These are phyloP conservation scores for Grosmannia huntii DNA, from an alignment of 2,329 filamentous ascomycete genomes.

Conservation along the genomic window DNA sequence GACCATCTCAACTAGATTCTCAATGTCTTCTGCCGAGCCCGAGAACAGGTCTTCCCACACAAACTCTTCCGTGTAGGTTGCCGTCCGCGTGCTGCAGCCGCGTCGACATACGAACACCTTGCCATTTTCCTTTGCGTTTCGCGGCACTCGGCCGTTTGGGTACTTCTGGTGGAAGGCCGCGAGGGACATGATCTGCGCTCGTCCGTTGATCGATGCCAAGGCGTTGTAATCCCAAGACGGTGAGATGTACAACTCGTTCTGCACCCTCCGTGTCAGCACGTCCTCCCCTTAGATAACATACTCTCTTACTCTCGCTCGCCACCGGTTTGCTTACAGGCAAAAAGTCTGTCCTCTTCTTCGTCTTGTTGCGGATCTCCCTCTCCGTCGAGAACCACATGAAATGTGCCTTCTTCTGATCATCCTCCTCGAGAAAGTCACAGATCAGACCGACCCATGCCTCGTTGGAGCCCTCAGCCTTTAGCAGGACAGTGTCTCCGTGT, in stretches of 20 bases:
- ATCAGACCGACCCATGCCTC: constrained; percentile 91
- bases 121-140: constrained; percentile 59
- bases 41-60: constrained; percentile 76
- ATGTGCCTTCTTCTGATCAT: constrained; percentile 63
- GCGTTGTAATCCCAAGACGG: constrained; percentile 79
- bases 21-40: constrained; percentile 52
- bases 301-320: background rate
- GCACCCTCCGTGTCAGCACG: background rate
- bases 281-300: background rate
- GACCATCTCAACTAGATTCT: constrained; percentile 52
- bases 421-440: constrained; percentile 62
- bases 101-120: constrained; percentile 84
- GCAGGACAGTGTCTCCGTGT: constrained; percentile 70
- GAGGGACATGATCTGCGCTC: constrained; percentile 66
- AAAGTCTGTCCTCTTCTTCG: constrained; percentile 71
- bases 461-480: constrained; percentile 76
- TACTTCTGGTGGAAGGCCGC: constrained; percentile 54
- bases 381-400: constrained; percentile 96
- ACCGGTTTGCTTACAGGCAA: constrained; percentile 39
- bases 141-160: constrained; percentile 63
- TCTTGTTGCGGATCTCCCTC: constrained; percentile 72
- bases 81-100: constrained; percentile 78
- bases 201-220: constrained; percentile 79
- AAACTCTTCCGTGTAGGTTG: constrained; percentile 87
- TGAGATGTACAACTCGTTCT: constrained; percentile 90